Base-by-base conservation (phyloP, 768 basidiomycete genomes). In the Neoboletus brunneissimus region DNA sequence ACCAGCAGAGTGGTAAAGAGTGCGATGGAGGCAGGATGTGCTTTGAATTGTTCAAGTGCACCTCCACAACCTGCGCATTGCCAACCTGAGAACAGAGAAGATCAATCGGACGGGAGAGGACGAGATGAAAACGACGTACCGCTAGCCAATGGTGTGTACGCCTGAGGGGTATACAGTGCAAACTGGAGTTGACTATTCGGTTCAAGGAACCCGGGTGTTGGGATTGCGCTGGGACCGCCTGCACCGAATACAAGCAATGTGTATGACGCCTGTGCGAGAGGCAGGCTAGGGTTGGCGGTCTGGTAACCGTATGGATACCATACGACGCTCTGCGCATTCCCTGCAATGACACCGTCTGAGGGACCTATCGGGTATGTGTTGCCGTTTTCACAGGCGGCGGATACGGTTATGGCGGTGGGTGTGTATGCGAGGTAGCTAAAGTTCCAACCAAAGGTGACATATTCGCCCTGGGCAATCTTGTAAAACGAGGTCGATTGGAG, bases 401-500 rank as follows among this genome's bases (percentile, higher is more conserved):
- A 78, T 47, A 89, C 73, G 15, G 87, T 89, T 54, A 89, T 73
- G 53, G 73, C 64, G 12, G 74, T 72, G 3, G 88, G 88, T 0
- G 74, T 75, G 54, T 75, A 70, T 55, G 77, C 76, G 15, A 88
- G 69, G 60, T 77, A 73, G n/a, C 81, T 84, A 62, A 85, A 79
- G 67, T 86, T 88, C 88, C 87, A 89, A n/a, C 81, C 88, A 68
- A 88, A 85, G 29, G 85, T 88, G 62, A 88, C 77, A 56, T 69
- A 76, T 63, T 82, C 77, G 7, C 76, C 71, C 0, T 67, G 61
- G 0, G 84, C 84, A 54, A 88, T 83, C 75, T 88, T 88, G 75
- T 82, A 88, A 71, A 76, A 88, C 8, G 85, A 85, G 1, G 81
- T 77, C 23, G 79, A 78, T 5, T 81, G 82, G 50, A 77, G 73